Percentiles rank a stretch among this genome's conserved stretches.
Evolutionary conservation across 352 stramenopile genomes (phyloP).

Genomic region (Phytophthora ohioensis): DNA sequence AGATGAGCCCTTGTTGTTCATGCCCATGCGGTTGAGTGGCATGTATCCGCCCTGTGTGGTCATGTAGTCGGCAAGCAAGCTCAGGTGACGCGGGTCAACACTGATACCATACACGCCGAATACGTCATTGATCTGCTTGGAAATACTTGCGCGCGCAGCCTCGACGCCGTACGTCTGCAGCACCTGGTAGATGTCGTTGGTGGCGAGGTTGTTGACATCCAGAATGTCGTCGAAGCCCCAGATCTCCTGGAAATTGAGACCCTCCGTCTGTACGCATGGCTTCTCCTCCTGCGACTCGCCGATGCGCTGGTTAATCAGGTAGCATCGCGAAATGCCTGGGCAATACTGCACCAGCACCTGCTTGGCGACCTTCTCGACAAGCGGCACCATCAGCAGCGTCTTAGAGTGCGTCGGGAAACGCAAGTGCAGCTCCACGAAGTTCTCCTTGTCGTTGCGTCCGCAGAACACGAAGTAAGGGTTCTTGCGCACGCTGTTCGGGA

Average conservation of each 20-base stretch:
- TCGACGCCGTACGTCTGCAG: conserved; percentile 98
- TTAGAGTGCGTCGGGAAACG: conserved; percentile 91
- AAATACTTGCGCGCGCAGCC: conserved; percentile 96
- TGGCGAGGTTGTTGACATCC: conserved; percentile 96
- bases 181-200: conserved; percentile 99
- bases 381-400: conserved; percentile 90
- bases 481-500: conserved; percentile 82
- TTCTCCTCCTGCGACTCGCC: conserved; percentile 82
- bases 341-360: conserved; percentile 90
- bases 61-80: conserved; percentile 99
- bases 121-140: conserved; percentile 98
- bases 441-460: conserved; percentile 78
- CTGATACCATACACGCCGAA: conserved; percentile 99
- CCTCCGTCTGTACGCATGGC: conserved; percentile 94
- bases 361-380: conserved; percentile 88
- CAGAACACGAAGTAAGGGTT: conserved; percentile 90
- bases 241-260: conserved; percentile 98
- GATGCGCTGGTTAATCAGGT: conserved; percentile 90
- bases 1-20: conserved; percentile 95
- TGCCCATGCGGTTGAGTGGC: conserved; percentile 98
- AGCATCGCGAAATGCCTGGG: conserved; percentile 89
- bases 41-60: conserved; percentile 97
- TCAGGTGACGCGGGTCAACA: conserved; percentile 98
- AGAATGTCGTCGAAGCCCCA: conserved; percentile 94
- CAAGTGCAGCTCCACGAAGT: conserved; percentile 87